Base-by-base conservation (phyloP, 1,139 yeast genomes). In the Nadsonia starkeyi-henricii region DNA sequence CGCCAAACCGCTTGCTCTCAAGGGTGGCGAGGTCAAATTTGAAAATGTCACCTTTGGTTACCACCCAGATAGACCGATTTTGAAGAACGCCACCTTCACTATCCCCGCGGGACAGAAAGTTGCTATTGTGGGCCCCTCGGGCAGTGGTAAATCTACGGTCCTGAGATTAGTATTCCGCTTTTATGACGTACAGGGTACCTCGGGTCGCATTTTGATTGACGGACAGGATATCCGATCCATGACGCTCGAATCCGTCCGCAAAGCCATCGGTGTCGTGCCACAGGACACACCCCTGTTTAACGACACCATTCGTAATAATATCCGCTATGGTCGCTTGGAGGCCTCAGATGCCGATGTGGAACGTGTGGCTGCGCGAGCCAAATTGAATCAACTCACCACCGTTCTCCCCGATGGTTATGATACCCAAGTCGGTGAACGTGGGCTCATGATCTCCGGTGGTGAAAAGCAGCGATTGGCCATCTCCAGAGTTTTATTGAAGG, bases 371-470 rank as follows among this genome's bases (percentile, higher is more conserved):
- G 63, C 69, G 44, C 74, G 76, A 55, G 96, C 95, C 1, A 81
- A 84, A 58, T 71, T 91, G 51, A 77, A 78, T 51, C 65, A 67
- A 20, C 68, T 89, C 44, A 73, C 93, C 20, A 58, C 65, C 5
- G 85, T 81, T 47, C 68, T 91, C 45, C 97, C 98, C 0, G 84
- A 85, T 15, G 96, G 96, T 1, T 70, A 75, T 44, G 70, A 81
- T 39, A 91, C 98, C 0, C 72, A 85, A 49, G 98, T 91, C n/a
- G 99, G 99, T 47, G 99, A 93, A 65, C 72, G 99, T 57, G 98
- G 99, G 20, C 74, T 91, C 75, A 91, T 91, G 98, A 88, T 91
- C 45, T 86, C 96, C 12, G 98, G 99, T 15, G 99, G 99, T 50
- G 98, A 91, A 64, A 89, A 93, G 62, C 99, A 91, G 65, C 72